A percentile compares a stretch with the other conserved stretches of the same genome.
Conservation (phyloP, 2,329 filamentous ascomycete genomes). For the Madurella fahalii region DNA sequence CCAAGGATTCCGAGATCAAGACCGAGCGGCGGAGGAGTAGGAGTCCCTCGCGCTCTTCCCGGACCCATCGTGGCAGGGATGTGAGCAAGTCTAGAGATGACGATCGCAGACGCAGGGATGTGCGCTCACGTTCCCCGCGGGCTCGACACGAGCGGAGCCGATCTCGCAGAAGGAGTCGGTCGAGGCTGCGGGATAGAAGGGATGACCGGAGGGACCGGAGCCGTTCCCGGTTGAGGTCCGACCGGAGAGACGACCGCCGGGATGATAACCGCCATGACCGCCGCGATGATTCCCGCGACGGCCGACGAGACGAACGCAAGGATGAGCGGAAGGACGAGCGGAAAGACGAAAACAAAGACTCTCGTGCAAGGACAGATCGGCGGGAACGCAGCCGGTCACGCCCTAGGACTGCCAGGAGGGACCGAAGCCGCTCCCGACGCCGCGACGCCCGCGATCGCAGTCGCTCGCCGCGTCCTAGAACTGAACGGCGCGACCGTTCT, state of each 20-base stretch:
- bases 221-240: constrained; percentile 18
- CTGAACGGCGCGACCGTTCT: constrained; percentile 29
- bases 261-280: constrained; percentile 14
- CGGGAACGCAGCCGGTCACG: constrained; percentile 31
- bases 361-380: constrained; percentile 22
- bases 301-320: constrained; percentile 28
- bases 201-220: constrained; percentile 30
- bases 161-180: constrained; percentile 27
- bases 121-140: constrained; percentile 22
- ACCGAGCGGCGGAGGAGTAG: constrained; percentile 32
- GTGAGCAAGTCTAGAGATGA: constrained; percentile 31
- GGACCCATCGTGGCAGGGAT: constrained; percentile 25
- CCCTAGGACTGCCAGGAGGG: constrained; percentile 25
- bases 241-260: constrained; percentile 17
- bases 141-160: constrained; percentile 27
- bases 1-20: constrained; percentile 22
- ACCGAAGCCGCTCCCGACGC: constrained; percentile 26
- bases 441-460: constrained; percentile 26
- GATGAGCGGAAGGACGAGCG: constrained; percentile 9
- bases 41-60: constrained; percentile 28
- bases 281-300: constrained; percentile 24
- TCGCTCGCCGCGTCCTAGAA: constrained; percentile 28
- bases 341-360: constrained; percentile 29
- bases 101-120: constrained; percentile 27
- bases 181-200: constrained; percentile 27